These are phyloP conservation scores for Kluyveromyces nonfermentans DNA, from an alignment of 805 yeast genomes.

Conservation along the genomic window DNA sequence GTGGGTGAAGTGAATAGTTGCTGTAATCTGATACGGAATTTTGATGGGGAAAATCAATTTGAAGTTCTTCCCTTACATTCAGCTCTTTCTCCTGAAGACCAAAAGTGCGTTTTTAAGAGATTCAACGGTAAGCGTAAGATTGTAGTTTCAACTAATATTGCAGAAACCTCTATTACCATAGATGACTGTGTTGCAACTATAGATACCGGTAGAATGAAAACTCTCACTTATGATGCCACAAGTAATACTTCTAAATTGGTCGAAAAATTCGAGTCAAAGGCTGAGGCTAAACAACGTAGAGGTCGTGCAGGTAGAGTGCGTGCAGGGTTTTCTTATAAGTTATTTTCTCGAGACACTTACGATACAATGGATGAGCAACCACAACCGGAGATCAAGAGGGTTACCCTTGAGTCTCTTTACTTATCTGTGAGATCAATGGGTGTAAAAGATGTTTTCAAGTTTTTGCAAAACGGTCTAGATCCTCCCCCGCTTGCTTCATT, in stretches of 20 bases:
- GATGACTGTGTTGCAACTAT: constrained; percentile 90
- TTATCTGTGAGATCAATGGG: constrained; percentile 87
- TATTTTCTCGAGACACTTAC: constrained; percentile 59
- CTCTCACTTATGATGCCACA: constrained; percentile 57
- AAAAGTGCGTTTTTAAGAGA: constrained; percentile 56
- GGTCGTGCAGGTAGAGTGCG: constrained; percentile 98
- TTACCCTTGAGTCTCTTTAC: constrained; percentile 75
- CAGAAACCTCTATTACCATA: constrained; percentile 94
- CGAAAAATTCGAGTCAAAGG: constrained; percentile 83
- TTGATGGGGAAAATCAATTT: constrained; percentile 15
- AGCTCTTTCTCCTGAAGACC: constrained; percentile 75
- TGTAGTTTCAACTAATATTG: constrained; percentile 86
- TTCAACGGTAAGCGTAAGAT: constrained; percentile 62
- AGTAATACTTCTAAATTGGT: constrained; percentile 60
- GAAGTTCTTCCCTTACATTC: constrained; percentile 76
- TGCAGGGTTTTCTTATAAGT: constrained; percentile 70
- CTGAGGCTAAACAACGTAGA: constrained; percentile 83
- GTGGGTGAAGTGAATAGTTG: constrained; percentile 74
- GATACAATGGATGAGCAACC: constrained; percentile 61
- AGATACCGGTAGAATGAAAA: constrained; percentile 80
- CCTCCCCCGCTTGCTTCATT: constrained; percentile 49
- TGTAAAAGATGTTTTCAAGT: constrained; percentile 55
- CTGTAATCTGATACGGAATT: constrained; percentile 19
- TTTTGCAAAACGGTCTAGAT: constrained; percentile 69
- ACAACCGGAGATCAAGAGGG: constrained; percentile 79